phyloP scores from a whole-genome alignment of 2,329 filamentous ascomycete species.

The Colletotrichum falcatum region DNA sequence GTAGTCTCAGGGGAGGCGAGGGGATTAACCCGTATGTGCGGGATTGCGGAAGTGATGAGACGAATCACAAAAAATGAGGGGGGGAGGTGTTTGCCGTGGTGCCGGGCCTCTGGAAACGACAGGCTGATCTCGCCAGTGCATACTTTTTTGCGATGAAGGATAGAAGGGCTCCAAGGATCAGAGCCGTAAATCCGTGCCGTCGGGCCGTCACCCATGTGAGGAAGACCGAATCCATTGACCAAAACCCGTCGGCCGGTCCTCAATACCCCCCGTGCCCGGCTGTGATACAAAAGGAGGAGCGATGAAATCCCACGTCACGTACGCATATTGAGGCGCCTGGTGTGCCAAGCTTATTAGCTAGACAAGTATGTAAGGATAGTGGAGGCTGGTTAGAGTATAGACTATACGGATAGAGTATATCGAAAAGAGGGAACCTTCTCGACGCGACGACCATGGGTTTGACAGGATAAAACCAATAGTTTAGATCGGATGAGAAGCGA shows the following conservation, averaged over 20 bases:
- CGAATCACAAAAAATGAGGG: too few relatives aligned
- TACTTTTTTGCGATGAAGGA: constrained; percentile 16
- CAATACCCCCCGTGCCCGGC: constrained; percentile 1
- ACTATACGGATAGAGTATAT: too few relatives aligned
- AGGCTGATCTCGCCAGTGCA: constrained; percentile 10
- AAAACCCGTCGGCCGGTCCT: neutral
- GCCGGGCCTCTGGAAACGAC: constrained; percentile 4
- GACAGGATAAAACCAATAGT: constrained; percentile 6
- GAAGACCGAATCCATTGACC: neutral
- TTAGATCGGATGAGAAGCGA: constrained; percentile 21
- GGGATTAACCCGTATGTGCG: neutral
- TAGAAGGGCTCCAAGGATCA: neutral
- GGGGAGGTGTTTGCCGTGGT: constrained; percentile 16
- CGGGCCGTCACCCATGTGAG: neutral
- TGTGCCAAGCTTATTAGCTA: too few relatives aligned
- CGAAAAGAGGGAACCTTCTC: constrained; percentile 14
- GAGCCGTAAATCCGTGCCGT: constrained; percentile 28
- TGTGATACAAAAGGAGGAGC: neutral
- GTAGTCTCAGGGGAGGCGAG: constrained; percentile 1
- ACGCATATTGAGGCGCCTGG: too few relatives aligned
- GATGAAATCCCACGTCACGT: too few relatives aligned
- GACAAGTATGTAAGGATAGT: too few relatives aligned
- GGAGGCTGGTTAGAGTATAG: too few relatives aligned
- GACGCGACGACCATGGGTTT: neutral
- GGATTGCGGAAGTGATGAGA: constrained; percentile 20